Evolutionary conservation across 208 protist species (phyloP).

Genomic region (Crithidia fasciculata): DNA sequence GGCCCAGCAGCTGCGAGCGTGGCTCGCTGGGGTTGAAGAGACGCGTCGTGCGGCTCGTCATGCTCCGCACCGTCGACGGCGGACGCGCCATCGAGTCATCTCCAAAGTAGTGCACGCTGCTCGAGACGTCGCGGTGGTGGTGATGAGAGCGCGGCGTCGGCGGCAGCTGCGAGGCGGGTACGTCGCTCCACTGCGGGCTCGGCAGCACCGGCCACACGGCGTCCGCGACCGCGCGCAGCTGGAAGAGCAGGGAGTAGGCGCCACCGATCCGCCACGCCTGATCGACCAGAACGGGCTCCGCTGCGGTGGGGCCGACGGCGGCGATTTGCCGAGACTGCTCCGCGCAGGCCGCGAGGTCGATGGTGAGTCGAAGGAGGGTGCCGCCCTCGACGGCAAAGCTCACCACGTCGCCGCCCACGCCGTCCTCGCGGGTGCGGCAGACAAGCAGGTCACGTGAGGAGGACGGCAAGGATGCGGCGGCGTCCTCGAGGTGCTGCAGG

Average conservation of each 20-base stretch:
- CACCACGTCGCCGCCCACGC: constrained; percentile 16
- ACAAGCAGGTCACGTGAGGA: not conserved
- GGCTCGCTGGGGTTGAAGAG: constrained; percentile 21
- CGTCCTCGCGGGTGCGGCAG: constrained; percentile 1
- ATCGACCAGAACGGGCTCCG: constrained; percentile 21
- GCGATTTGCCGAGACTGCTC: not conserved
- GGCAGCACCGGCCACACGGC: constrained; percentile 14
- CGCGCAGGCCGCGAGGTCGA: constrained; percentile 16
- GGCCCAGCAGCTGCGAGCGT: constrained; percentile 21
- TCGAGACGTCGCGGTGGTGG: not conserved
- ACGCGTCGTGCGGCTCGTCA: not conserved
- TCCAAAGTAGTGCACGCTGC: not conserved
- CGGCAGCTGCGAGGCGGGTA: not conserved
- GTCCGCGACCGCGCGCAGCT: constrained; percentile 1
- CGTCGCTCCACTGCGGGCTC: constrained; percentile 12
- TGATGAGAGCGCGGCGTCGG: constrained; percentile 10
- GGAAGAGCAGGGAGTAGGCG: constrained; percentile 15
- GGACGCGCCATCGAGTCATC: constrained; percentile 9
- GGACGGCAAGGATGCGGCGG: not conserved
- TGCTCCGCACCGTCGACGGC: constrained; percentile 15
- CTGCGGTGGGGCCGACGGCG: not conserved
- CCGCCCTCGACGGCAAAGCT: constrained; percentile 8
- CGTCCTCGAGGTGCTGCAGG: constrained; percentile 2
- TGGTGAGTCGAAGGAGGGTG: constrained; percentile 14
- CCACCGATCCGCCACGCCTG: constrained; percentile 21